Percentiles rank a stretch among this genome's conserved stretches.
phyloP scores from a whole-genome alignment of 1,139 yeast genomes.

The Geotrichum macrosporum region DNA sequence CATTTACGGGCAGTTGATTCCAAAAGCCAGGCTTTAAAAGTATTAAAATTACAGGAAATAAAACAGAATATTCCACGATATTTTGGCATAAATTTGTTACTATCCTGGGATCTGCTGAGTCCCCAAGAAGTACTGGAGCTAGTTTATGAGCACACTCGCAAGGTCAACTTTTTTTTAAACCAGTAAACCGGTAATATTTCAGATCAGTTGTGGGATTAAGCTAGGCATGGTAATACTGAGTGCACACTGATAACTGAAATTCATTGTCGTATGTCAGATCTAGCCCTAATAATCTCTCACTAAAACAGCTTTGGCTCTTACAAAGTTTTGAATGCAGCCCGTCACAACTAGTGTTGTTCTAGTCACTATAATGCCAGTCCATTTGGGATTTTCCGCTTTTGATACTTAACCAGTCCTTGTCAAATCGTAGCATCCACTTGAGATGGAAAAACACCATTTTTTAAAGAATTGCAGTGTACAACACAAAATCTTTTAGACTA shows the following conservation, averaged over 20 bases:
- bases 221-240: slow-evolving; percentile 51
- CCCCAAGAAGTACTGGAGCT: slow-evolving; percentile 50
- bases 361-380: slow-evolving; percentile 55
- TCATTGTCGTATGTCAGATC: slow-evolving; percentile 44
- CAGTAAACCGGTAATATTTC: slow-evolving; percentile 42
- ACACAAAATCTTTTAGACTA: slow-evolving; percentile 61
- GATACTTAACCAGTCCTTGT: slow-evolving; percentile 39
- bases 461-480: slow-evolving; percentile 56
- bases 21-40: slow-evolving; percentile 72
- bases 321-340: slow-evolving; percentile 56
- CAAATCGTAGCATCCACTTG: slow-evolving; percentile 51
- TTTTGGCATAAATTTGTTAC: slow-evolving; percentile 56
- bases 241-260: slow-evolving; percentile 54
- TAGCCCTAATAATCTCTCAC: slow-evolving; percentile 30
- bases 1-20: slow-evolving; percentile 59
- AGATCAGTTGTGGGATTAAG: slow-evolving; percentile 61
- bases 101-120: slow-evolving; percentile 50
- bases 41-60: slow-evolving; percentile 53
- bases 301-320: slow-evolving; percentile 46
- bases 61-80: slow-evolving; percentile 53
- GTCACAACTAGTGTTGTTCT: slow-evolving; percentile 61
- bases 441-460: slow-evolving; percentile 45
- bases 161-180: slow-evolving; percentile 52
- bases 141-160: slow-evolving; percentile 44
- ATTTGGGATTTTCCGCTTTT: slow-evolving; percentile 48